Conservation (phyloP, 257 asterid species). For the Capsicum rhomboideum region DNA sequence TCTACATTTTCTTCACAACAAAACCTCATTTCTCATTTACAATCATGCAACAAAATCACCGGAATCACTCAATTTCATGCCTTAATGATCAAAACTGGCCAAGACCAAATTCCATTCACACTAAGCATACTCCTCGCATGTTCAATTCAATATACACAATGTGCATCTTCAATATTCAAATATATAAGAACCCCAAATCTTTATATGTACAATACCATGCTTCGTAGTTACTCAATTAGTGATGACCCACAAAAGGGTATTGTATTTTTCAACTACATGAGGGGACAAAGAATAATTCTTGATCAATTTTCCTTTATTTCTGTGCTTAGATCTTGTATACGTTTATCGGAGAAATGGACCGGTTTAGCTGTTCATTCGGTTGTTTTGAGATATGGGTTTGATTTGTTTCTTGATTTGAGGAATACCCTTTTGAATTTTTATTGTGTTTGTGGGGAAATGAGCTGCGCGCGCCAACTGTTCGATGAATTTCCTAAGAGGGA, state of each 20-base stretch:
- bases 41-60: slow-evolving; percentile 35
- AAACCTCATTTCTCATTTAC: slow-evolving; percentile 32
- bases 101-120: slow-evolving; percentile 37
- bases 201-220: slow-evolving; percentile 48
- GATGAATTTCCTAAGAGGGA: slow-evolving; percentile 43
- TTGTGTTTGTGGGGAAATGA: slow-evolving; percentile 34
- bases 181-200: slow-evolving; percentile 37
- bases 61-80: slow-evolving; percentile 49
- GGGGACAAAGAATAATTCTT: slow-evolving; percentile 17
- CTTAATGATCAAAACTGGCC: slow-evolving; percentile 49
- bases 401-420: slow-evolving; percentile 32
- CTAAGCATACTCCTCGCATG: slow-evolving; percentile 59
- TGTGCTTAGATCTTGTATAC: slow-evolving; percentile 43
- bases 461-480: slow-evolving; percentile 46
- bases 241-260: slow-evolving; percentile 26
- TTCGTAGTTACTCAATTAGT: slow-evolving; percentile 40
- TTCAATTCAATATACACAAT: slow-evolving; percentile 29
- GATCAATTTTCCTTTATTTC: slow-evolving; percentile 49
- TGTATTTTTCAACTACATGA: slow-evolving; percentile 42
- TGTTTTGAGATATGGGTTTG: slow-evolving; percentile 43
- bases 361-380: slow-evolving; percentile 36
- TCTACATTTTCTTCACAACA: slow-evolving; percentile 21
- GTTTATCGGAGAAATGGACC: slow-evolving; percentile 16
- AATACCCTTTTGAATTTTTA: slow-evolving; percentile 49
- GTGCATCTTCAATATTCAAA: slow-evolving; percentile 43